Evolutionary conservation across 2,329 filamentous ascomycete genomes (phyloP).

Genomic region (Fusarium udum): DNA sequence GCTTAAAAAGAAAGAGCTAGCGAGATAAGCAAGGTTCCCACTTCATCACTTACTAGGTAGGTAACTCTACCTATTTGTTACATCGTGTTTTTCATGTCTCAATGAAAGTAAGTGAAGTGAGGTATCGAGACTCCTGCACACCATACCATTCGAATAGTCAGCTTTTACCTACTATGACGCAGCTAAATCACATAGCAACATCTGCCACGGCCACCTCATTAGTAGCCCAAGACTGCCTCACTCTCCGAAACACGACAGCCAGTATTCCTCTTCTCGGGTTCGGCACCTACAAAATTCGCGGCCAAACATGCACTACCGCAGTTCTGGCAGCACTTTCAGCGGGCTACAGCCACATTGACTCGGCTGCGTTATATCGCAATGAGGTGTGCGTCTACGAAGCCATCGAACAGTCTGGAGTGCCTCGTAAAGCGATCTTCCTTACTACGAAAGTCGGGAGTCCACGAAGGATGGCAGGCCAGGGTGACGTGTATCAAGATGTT

Average conservation of each 20-base stretch:
- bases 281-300: constrained; percentile 72
- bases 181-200: neutral
- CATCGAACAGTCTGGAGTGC: constrained; percentile 63
- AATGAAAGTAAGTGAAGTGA: neutral
- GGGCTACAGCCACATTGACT: constrained; percentile 73
- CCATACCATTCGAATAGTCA: neutral
- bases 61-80: neutral
- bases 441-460: constrained; percentile 74
- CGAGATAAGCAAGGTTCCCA: neutral
- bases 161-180: neutral
- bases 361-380: constrained; percentile 72
- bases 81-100: neutral
- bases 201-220: constrained; percentile 9
- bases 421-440: constrained; percentile 70
- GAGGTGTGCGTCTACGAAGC: constrained; percentile 73
- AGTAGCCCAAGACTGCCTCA: constrained; percentile 26
- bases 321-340: constrained; percentile 65
- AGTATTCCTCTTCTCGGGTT: constrained; percentile 74
- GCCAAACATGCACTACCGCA: constrained; percentile 64
- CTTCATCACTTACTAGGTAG: neutral
- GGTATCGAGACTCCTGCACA: neutral
- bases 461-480: constrained; percentile 45
- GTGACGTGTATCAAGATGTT: constrained; percentile 67
- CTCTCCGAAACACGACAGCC: constrained; percentile 35
- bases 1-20: neutral